Percentiles rank a stretch among this genome's conserved stretches.
Evolutionary conservation across 306 rosid genomes (phyloP).

Genomic region (Vachellia pachyceras): DNA sequence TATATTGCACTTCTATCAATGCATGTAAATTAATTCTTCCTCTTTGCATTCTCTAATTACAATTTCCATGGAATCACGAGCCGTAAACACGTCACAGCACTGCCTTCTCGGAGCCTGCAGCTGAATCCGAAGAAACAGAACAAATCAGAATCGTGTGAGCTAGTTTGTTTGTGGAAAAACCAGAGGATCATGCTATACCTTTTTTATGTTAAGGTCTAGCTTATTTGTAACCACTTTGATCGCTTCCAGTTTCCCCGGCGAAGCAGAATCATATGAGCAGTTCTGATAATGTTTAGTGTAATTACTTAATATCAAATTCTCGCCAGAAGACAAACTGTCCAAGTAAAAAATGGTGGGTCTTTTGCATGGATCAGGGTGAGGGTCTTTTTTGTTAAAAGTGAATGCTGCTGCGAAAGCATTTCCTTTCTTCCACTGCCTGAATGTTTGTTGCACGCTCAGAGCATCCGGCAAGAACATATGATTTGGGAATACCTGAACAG

Average conservation of each 20-base stretch:
- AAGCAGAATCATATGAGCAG: constrained; percentile 55
- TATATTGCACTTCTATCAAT: constrained; percentile 30
- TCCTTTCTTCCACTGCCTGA: constrained; percentile 67
- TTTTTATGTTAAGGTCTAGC: constrained; percentile 60
- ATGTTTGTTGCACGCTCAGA: constrained; percentile 65
- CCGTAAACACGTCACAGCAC: constrained; percentile 70
- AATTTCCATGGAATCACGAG: constrained; percentile 58
- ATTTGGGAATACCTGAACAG: constrained; percentile 68
- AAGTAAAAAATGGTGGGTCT: constrained; percentile 73
- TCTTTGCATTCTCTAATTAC: constrained; percentile 82
- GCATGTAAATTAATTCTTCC: constrained; percentile 71
- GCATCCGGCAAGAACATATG: constrained; percentile 60
- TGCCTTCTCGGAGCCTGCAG: constrained; percentile 92
- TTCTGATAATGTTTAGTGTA: constrained; percentile 60
- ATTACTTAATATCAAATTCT: constrained; percentile 49
- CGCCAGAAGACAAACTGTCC: constrained; percentile 45
- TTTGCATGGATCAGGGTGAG: constrained; percentile 62
- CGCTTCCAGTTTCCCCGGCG: constrained; percentile 62
- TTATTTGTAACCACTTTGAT: constrained; percentile 67
- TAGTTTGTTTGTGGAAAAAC: neutral
- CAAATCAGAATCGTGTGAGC: neutral
- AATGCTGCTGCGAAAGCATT: constrained; percentile 50
- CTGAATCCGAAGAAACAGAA: constrained; percentile 49
- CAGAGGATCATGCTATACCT: constrained; percentile 46
- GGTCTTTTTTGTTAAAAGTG: constrained; percentile 55